Evolutionary conservation across 441 rosid species (phyloP), one percentile per base, ranked within the genome.

Genomic region (Croton laevigatus): DNA sequence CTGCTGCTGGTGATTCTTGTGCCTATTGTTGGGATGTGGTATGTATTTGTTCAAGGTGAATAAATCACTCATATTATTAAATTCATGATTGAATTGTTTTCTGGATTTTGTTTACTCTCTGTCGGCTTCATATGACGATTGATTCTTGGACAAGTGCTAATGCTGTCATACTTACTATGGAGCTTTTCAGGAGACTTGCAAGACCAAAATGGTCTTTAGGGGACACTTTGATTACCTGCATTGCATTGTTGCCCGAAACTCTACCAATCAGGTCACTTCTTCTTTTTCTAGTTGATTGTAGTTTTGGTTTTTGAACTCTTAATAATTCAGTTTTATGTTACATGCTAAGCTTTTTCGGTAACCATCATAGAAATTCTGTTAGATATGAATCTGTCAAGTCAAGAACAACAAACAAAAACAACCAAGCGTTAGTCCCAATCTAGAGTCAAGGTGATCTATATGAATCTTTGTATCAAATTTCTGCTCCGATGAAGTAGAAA

Each of bases 11-110:
- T 76, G 97, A 90, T 81, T 94, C 94, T 79, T 85, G 86, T 71
- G 98, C 96, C 13, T 92, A 94, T 83, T 89, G 98, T 78, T 94
- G 97, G 97, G 99, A 94, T 80, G 79, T 90, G 96, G 98, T 91
- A 94, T 74, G 89, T 79, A 73, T 80, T 66, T 75, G 49, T 64
- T 79, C 73, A 71, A 73, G 73, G 65, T 74, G 75, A 78, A 69
- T 69, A 61, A 69, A 10, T 73, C 48, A 7, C 58, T 59, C 20
- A 54, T 57, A 16, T 73, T 38, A 62, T 65, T 54, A 66, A 5
- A 46, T 79, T 71, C 62, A 38, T 9, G 44, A 32, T 44, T 16
- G 51, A 67, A 70, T 65, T 48, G 17, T 11, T 71, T n/a, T 65
- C 12, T 40, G 38, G 64, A 58, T 45, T 20, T 66, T 17, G 36